phyloP scores from a whole-genome alignment of 306 rosid species.

The Styphnolobium japonicum region DNA sequence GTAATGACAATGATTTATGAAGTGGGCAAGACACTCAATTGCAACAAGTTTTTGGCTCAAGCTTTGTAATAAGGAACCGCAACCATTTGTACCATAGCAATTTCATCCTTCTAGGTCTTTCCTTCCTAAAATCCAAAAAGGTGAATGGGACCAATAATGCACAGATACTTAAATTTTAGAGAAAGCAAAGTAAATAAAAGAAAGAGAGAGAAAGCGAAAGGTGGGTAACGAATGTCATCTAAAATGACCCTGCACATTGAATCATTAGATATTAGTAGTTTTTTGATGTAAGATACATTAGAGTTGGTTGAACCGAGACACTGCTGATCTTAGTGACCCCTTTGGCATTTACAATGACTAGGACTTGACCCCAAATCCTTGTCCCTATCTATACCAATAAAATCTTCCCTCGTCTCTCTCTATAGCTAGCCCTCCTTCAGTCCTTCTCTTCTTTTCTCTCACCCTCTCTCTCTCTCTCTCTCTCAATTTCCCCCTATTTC shows the following conservation, averaged over 20 bases:
- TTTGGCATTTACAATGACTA: neutral
- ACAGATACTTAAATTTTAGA: neutral
- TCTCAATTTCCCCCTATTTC: neutral
- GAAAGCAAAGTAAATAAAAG: neutral
- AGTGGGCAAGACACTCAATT: conserved; percentile 23
- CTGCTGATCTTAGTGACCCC: neutral
- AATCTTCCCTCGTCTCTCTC: neutral
- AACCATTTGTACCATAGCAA: neutral
- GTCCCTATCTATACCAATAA: neutral
- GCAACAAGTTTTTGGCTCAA: neutral
- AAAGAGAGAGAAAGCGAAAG: neutral
- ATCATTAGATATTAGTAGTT: neutral
- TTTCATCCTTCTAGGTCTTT: neutral
- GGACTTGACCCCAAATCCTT: neutral
- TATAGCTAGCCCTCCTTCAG: neutral
- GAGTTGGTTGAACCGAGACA: conserved; percentile 32
- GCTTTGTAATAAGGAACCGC: neutral
- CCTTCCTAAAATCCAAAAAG: neutral
- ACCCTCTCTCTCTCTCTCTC: neutral
- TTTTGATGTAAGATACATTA: neutral
- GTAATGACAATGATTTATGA: conserved; percentile 31
- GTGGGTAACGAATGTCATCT: neutral
- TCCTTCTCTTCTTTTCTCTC: neutral
- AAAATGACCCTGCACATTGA: conserved; percentile 12
- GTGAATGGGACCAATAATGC: neutral